Evolutionary conservation across 805 yeast genomes (phyloP).

Genomic region (Metschnikowia cerradonensis): DNA sequence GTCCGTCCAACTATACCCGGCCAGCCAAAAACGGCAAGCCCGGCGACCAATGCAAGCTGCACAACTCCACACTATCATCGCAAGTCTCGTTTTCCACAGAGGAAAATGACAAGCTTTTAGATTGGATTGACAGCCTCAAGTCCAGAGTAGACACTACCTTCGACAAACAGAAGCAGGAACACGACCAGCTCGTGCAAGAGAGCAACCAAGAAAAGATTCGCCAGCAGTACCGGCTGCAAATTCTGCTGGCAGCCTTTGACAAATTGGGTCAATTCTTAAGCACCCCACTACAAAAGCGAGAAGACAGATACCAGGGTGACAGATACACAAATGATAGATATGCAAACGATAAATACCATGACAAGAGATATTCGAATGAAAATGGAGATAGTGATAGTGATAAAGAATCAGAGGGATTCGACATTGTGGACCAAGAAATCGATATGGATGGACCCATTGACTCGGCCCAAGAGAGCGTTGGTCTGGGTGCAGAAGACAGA

Average conservation of each 20-base stretch:
- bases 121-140: slow-evolving; percentile 17
- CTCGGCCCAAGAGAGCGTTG: neutral
- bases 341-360: neutral
- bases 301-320: neutral
- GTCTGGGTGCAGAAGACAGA: neutral
- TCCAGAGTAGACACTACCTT: slow-evolving; percentile 11
- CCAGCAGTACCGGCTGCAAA: slow-evolving; percentile 18
- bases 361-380: neutral
- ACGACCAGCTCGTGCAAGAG: slow-evolving; percentile 9
- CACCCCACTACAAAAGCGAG: neutral
- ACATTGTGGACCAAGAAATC: neutral
- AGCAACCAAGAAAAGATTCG: slow-evolving; percentile 18
- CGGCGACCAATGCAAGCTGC: neutral
- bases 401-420: neutral
- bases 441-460: neutral
- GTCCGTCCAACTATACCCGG: neutral
- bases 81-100: slow-evolving; percentile 3
- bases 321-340: too few relatives aligned
- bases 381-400: neutral
- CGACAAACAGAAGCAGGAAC: slow-evolving; percentile 11
- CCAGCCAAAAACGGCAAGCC: neutral
- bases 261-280: slow-evolving; percentile 17
- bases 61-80: neutral
- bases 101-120: slow-evolving; percentile 10
- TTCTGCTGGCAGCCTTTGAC: slow-evolving; percentile 26